These are phyloP conservation scores for Claviceps arundinis DNA, from an alignment of 2,329 filamentous ascomycete species.

Conservation along the genomic window DNA sequence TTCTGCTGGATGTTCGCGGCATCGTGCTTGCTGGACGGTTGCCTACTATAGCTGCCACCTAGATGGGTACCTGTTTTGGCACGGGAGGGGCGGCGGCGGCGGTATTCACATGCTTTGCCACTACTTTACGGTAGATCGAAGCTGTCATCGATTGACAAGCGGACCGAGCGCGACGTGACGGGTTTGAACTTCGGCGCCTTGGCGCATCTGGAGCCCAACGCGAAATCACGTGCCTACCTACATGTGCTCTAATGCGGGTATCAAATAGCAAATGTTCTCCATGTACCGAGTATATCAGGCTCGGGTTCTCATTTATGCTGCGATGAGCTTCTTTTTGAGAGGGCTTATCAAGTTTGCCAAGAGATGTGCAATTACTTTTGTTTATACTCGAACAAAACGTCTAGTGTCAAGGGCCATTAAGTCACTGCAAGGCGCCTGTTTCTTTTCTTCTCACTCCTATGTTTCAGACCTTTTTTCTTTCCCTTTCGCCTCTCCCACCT, in stretches of 20 bases:
- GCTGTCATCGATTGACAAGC: neutral
- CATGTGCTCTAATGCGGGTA: neutral
- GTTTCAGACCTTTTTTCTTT: neutral
- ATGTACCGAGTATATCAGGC: no score
- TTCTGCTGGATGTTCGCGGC: constrained; percentile 22
- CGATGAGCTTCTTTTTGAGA: neutral
- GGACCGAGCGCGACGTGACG: neutral
- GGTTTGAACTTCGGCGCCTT: neutral
- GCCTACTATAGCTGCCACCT: no score
- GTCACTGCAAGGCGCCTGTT: neutral
- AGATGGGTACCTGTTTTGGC: no score
- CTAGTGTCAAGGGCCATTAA: no score
- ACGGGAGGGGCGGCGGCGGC: no score
- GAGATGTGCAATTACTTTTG: no score
- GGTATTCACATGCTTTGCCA: no score
- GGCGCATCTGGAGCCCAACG: neutral
- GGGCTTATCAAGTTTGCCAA: no score
- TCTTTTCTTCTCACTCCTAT: no score
- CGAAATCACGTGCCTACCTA: constrained; percentile 9
- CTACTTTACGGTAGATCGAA: neutral
- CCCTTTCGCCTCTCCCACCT: neutral
- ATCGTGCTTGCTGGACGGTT: constrained; percentile 10
- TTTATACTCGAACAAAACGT: no score
- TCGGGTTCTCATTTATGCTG: no score
- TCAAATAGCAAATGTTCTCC: no score